Conservation (phyloP, 2,329 filamentous ascomycete species). For the Nothophaeocryptopus gaeumannii region DNA sequence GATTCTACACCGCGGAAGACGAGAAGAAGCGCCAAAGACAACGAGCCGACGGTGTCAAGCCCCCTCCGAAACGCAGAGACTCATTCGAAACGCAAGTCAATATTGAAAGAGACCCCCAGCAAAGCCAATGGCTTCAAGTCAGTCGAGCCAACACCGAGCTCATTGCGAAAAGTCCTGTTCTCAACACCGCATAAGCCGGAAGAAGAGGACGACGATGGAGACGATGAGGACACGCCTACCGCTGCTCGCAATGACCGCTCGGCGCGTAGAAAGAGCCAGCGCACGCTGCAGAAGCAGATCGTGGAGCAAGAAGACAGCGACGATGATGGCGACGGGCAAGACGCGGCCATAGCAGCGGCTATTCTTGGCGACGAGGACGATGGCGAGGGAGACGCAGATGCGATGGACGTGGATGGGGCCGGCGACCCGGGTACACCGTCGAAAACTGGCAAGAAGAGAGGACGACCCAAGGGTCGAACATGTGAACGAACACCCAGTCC, state of each 20-base stretch:
- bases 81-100: slow-evolving; percentile 34
- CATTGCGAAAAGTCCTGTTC: slow-evolving; percentile 47
- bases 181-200: slow-evolving; percentile 43
- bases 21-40: slow-evolving; percentile 13
- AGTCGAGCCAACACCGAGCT: slow-evolving; percentile 41
- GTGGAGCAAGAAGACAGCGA: slow-evolving; percentile 63
- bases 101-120: slow-evolving; percentile 31
- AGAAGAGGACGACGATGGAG: slow-evolving; percentile 43
- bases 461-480: slow-evolving; percentile 53
- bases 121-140: slow-evolving; percentile 26
- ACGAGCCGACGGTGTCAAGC: slow-evolving; percentile 10
- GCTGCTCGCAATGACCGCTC: slow-evolving; percentile 74
- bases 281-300: slow-evolving; percentile 69
- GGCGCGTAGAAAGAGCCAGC: slow-evolving; percentile 79
- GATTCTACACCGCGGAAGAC: slow-evolving; percentile 29
- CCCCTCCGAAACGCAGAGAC: slow-evolving; percentile 25
- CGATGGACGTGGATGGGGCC: slow-evolving; percentile 42
- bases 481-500: slow-evolving; percentile 71
- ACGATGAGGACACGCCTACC: slow-evolving; percentile 44
- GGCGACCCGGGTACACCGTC: slow-evolving; percentile 43
- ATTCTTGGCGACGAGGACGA: slow-evolving; percentile 26
- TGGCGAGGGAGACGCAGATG: slow-evolving; percentile 33
- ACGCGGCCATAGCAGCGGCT: slow-evolving; percentile 29
- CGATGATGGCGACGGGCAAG: slow-evolving; percentile 60
- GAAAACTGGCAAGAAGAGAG: slow-evolving; percentile 44